Conservation (phyloP, 495 filamentous ascomycete species). For the Mycothermus thermophilus region DNA sequence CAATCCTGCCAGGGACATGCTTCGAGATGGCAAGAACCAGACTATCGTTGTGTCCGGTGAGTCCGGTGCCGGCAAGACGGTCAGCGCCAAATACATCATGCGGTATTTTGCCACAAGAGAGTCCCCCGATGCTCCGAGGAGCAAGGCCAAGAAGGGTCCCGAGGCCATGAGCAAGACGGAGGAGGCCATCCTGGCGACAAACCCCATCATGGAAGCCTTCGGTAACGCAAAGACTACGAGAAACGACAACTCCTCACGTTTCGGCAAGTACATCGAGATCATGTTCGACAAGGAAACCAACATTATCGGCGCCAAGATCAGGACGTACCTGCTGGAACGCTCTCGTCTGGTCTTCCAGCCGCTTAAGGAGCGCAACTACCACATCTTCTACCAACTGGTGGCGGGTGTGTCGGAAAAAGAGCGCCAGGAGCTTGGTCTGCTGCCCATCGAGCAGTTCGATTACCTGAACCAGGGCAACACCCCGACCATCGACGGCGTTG, state of each 20-base stretch:
- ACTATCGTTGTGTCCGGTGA: slow-evolving; percentile 98
- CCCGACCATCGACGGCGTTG: slow-evolving; percentile 84
- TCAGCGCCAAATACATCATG: slow-evolving; percentile 99
- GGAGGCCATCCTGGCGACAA: slow-evolving; percentile 94
- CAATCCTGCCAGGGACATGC: slow-evolving; percentile 88
- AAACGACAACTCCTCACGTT: slow-evolving; percentile 97
- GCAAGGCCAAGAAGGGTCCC: slow-evolving; percentile 58
- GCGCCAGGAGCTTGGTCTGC: slow-evolving; percentile 58
- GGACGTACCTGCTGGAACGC: slow-evolving; percentile 89
- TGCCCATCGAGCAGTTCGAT: slow-evolving; percentile 78
- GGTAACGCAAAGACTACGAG: slow-evolving; percentile 98
- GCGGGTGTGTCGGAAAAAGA: slow-evolving; percentile 85
- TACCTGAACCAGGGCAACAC: slow-evolving; percentile 94
- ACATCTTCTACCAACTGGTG: slow-evolving; percentile 97
- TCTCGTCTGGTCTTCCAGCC: slow-evolving; percentile 98
- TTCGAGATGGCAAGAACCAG: slow-evolving; percentile 89
- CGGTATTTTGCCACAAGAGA: slow-evolving; percentile 97
- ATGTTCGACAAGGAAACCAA: slow-evolving; percentile 94
- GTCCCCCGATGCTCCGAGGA: slow-evolving; percentile 75
- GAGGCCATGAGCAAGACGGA: slow-evolving; percentile 97
- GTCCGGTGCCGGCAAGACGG: slow-evolving; percentile 96
- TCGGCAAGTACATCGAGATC: slow-evolving; percentile 99
- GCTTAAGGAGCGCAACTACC: slow-evolving; percentile 94
- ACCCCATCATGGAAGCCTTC: slow-evolving; percentile 99
- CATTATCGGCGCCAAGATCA: slow-evolving; percentile 94